Evolutionary conservation across 371 early-diverging fungal species (phyloP).

Genomic region (Rhizopus sp.): DNA sequence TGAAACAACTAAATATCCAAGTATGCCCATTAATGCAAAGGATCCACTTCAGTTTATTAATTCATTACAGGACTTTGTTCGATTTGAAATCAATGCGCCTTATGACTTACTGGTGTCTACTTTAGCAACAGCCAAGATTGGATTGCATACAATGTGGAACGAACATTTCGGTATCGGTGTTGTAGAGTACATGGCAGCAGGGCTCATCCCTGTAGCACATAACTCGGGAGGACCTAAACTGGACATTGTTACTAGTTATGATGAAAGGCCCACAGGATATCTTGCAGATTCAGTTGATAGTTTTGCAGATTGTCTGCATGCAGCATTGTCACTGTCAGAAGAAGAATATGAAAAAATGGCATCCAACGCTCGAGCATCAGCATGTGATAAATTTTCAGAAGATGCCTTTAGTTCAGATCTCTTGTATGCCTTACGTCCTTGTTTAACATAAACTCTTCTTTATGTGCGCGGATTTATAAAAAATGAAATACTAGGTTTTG

Average conservation of each 20-base stretch:
- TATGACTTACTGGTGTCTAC: slow-evolving; percentile 64
- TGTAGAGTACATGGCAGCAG: slow-evolving; percentile 97
- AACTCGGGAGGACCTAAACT: slow-evolving; percentile 93
- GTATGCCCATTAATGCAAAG: slow-evolving; percentile 28
- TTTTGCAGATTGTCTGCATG: slow-evolving; percentile 66
- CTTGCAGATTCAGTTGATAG: slow-evolving; percentile 66
- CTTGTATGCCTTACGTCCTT: slow-evolving; percentile 39
- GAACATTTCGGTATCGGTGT: slow-evolving; percentile 98
- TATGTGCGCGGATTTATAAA: neutral
- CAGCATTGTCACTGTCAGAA: slow-evolving; percentile 48
- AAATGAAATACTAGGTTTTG: too few species aligned
- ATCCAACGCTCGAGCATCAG: slow-evolving; percentile 63
- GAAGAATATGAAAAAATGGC: slow-evolving; percentile 52
- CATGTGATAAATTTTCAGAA: slow-evolving; percentile 72
- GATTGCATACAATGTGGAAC: slow-evolving; percentile 94
- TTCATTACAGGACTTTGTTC: slow-evolving; percentile 63
- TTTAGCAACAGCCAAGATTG: slow-evolving; percentile 69
- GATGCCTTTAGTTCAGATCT: slow-evolving; percentile 57
- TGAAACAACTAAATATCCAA: slow-evolving; percentile 52
- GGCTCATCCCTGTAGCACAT: slow-evolving; percentile 88
- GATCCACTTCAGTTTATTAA: neutral
- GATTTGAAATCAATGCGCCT: slow-evolving; percentile 82
- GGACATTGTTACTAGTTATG: slow-evolving; percentile 80
- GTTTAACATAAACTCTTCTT: slow-evolving; percentile 17
- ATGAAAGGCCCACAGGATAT: slow-evolving; percentile 56